Evolutionary conservation across 257 asterid genomes (phyloP).

Genomic region (Scutellaria barbata): DNA sequence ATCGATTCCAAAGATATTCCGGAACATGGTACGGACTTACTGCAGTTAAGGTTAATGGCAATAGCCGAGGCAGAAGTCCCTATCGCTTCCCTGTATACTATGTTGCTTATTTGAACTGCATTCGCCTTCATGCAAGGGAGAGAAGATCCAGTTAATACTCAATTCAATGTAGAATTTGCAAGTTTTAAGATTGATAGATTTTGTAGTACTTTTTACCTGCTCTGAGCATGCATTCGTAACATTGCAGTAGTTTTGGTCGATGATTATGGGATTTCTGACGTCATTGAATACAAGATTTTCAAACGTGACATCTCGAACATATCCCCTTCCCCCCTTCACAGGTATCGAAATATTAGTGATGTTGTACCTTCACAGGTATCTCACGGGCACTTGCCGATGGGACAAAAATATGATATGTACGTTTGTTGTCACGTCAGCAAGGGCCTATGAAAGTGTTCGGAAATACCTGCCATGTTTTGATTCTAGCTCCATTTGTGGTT

Average conservation of each 20-base stretch:
- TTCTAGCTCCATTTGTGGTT: constrained; percentile 73
- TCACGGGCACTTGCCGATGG: no score
- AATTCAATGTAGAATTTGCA: background rate
- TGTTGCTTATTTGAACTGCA: constrained; percentile 66
- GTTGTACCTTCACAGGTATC: no score
- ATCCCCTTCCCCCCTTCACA: constrained; percentile 60
- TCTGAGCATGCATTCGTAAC: constrained; percentile 45
- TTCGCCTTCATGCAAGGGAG: constrained; percentile 38
- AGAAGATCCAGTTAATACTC: background rate
- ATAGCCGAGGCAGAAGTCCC: constrained; percentile 59
- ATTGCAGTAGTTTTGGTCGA: constrained; percentile 65
- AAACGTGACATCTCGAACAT: constrained; percentile 49
- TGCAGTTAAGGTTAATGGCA: constrained; percentile 67
- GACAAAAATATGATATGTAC: no score
- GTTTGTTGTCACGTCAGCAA: no score
- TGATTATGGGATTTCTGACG: constrained; percentile 65
- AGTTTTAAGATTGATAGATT: background rate
- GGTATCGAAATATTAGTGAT: background rate
- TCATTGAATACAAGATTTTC: constrained; percentile 49
- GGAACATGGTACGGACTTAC: constrained; percentile 52
- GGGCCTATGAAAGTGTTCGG: no score
- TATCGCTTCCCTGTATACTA: constrained; percentile 37
- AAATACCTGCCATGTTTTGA: constrained; percentile 78
- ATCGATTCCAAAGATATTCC: constrained; percentile 50
- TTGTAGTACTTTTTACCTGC: constrained; percentile 34